Base-by-base conservation (phyloP, 169 alveolate species). In the Theileria parva region DNA sequence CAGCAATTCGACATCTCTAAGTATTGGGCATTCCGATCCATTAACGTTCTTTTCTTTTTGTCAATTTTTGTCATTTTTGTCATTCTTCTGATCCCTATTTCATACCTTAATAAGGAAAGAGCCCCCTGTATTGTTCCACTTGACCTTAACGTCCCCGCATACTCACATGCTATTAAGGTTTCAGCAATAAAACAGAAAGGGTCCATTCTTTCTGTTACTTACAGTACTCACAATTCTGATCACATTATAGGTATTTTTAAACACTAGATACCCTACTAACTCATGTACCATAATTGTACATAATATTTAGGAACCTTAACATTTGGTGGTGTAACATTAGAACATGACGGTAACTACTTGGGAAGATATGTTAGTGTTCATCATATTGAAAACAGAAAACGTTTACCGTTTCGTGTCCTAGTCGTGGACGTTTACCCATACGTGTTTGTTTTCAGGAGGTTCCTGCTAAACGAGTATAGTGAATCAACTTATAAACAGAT, bases 1-100 rank as follows among this genome's bases (percentile, higher is more conserved):
- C 53, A 44, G 12, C 15, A 21, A 32, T 65, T 65, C 39, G 74
- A 65, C 23, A 21, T 65, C 2, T 70, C 78, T 2, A 70, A 53
- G 48, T 70, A 13, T 32, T 70, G 78, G 78, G 74, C 57, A 17
- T 70, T 70, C 53, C 78, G 78, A 5, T 50, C 51, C 50, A 44
- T 70, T 32, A 70, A 70, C 13, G n/a, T 70, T 51, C 27, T 70
- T 9, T 70, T 57, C 48, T 21, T 27, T 28, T 7, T 70, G 13
- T 70, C 78, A 57, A 32, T 70, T 51, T 32, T 70, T 8, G 0
- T 17, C 13, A 32, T 70, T 23, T 19, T 32, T 13, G 6, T 17
- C 48, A 19, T 70, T 9, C 53, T 70, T 19, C 28, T 70, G 2
- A 12, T 57, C 32, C 78, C 78, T 23, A 44, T 70, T 51, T 2